Percentiles rank a stretch among this genome's conserved stretches.
Evolutionary conservation across 768 basidiomycete species (phyloP).

Genomic region (Cantharellus anzutake): DNA sequence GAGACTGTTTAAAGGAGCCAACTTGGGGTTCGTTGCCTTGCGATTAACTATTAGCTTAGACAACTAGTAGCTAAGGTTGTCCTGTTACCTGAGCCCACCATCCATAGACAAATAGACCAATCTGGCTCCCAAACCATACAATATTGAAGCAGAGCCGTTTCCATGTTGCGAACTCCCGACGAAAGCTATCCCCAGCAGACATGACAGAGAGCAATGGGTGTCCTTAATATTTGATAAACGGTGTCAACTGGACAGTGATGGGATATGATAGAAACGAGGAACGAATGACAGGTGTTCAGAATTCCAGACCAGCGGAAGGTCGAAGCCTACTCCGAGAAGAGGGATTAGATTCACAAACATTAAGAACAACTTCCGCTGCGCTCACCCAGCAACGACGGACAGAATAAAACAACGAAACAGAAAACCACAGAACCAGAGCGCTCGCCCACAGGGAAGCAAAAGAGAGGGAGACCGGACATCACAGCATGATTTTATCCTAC

Average conservation of each 20-base stretch:
- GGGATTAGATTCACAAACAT: too few relatives aligned
- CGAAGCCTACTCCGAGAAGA: too few relatives aligned
- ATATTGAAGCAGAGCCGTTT: background rate
- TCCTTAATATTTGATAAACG: too few relatives aligned
- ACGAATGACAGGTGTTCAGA: background rate
- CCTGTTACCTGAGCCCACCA: background rate
- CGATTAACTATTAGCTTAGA: background rate
- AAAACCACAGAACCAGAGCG: too few relatives aligned
- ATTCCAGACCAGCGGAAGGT: too few relatives aligned
- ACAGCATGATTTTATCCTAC: too few relatives aligned
- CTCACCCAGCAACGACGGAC: too few relatives aligned
- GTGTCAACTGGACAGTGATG: too few relatives aligned
- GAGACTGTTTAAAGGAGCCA: conserved; percentile 62
- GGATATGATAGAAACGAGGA: background rate
- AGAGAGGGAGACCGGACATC: too few relatives aligned
- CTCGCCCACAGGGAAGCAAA: too few relatives aligned
- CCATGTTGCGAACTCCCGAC: background rate
- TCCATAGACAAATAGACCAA: background rate
- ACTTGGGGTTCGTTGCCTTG: conserved; percentile 38
- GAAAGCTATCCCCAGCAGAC: background rate
- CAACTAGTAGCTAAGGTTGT: background rate
- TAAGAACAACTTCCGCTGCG: too few relatives aligned
- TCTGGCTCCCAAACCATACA: background rate
- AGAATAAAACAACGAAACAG: too few relatives aligned
- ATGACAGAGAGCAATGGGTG: background rate